These are phyloP conservation scores for Dipodascus geniculatus DNA, from an alignment of 805 yeast species.

Conservation along the genomic window DNA sequence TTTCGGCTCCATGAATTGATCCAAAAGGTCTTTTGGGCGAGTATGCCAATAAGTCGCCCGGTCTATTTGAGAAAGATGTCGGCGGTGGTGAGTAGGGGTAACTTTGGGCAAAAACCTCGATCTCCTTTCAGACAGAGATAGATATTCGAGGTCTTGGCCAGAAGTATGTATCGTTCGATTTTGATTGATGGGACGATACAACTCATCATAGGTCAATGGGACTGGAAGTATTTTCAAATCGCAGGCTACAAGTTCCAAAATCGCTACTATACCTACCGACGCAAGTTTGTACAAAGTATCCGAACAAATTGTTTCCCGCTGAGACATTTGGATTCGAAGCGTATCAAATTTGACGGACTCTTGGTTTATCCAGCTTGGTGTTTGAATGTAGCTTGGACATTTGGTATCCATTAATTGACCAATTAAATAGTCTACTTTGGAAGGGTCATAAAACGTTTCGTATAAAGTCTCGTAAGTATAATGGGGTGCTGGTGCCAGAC, in stretches of 20 bases:
- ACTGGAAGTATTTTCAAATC: not conserved
- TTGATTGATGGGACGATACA: not conserved
- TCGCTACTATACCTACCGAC: not conserved
- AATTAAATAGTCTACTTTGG: not conserved
- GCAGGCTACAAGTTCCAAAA: not conserved
- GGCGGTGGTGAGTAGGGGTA: not conserved
- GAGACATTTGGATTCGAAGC: not conserved
- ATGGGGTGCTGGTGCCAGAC: not conserved
- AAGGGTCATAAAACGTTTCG: not conserved
- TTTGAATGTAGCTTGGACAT: not conserved
- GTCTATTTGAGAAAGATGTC: not conserved
- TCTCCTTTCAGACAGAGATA: not conserved
- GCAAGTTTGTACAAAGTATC: not conserved
- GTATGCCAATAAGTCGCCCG: not conserved
- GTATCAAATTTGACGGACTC: not conserved
- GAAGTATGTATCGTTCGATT: not conserved
- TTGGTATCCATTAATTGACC: not conserved
- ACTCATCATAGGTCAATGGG: not conserved
- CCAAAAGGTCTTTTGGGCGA: not conserved
- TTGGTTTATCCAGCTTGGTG: not conserved
- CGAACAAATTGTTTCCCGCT: not conserved
- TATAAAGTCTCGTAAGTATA: not conserved
- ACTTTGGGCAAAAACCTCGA: not conserved
- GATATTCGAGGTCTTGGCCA: not conserved
- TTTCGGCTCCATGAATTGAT: not conserved